Evolutionary conservation across 2,329 filamentous ascomycete genomes (phyloP).

Genomic region (Alternaria tenuissima): DNA sequence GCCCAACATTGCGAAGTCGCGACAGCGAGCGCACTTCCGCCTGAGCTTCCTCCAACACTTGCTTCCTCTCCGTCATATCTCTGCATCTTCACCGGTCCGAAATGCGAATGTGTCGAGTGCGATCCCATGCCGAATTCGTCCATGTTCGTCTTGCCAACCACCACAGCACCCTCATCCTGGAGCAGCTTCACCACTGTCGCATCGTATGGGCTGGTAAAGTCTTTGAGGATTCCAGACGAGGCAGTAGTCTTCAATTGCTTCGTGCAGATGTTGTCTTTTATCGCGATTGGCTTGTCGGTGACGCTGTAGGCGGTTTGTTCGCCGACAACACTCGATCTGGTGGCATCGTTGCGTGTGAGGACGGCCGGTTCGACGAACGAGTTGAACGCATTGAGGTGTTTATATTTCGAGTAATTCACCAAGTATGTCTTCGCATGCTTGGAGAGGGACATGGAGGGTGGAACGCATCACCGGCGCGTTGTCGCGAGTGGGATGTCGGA

Average conservation of each 20-base stretch:
- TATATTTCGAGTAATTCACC: constrained; percentile 43
- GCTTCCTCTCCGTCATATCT: constrained; percentile 56
- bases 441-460: constrained; percentile 51
- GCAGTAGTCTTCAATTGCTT: constrained; percentile 72
- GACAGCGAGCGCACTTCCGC: constrained; percentile 89
- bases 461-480: constrained; percentile 34
- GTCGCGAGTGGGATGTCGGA: constrained; percentile 12
- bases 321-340: constrained; percentile 15
- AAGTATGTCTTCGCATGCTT: constrained; percentile 47
- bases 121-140: constrained; percentile 98
- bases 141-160: constrained; percentile 87
- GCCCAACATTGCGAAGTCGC: constrained; percentile 68
- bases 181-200: constrained; percentile 81
- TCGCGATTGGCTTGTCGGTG: constrained; percentile 51
- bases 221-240: constrained; percentile 74
- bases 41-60: constrained; percentile 71
- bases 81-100: constrained; percentile 65
- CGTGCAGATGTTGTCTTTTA: constrained; percentile 63
- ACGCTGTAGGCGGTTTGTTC: background rate
- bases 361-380: constrained; percentile 30
- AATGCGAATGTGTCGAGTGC: constrained; percentile 73
- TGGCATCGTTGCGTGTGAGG: constrained; percentile 29
- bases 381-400: constrained; percentile 52
- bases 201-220: constrained; percentile 78
- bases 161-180: constrained; percentile 65